A percentile compares a stretch with the other conserved stretches of the same genome.
Conservation (phyloP, 176 grass and related monocot genomes). For the Guadua angustifolia region DNA sequence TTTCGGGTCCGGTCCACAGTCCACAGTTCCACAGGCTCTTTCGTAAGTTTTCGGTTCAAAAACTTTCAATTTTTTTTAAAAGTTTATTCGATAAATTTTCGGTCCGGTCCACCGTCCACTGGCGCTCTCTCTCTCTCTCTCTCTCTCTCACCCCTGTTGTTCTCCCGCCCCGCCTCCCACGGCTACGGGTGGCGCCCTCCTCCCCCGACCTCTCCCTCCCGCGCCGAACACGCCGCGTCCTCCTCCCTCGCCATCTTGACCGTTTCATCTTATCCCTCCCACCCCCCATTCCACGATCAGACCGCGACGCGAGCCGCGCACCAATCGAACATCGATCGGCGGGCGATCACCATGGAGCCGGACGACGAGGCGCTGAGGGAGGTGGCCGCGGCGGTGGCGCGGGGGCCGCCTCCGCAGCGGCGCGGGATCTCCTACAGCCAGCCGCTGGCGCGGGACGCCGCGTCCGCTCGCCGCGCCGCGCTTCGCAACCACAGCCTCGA, state of each 20-base stretch:
- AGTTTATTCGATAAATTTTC: too few species aligned
- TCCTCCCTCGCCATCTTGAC: conserved; percentile 57
- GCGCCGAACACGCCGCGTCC: conserved; percentile 44
- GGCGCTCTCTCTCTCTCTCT: background rate
- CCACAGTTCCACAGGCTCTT: too few species aligned
- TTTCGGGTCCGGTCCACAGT: too few species aligned
- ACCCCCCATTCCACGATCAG: conserved; percentile 20
- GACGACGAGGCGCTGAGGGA: conserved; percentile 41
- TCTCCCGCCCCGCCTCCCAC: conserved; percentile 32
- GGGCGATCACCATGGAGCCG: conserved; percentile 39
- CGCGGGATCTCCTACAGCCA: conserved; percentile 87
- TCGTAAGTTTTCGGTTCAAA: too few species aligned
- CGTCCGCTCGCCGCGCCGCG: conserved; percentile 56
- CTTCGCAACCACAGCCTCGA: conserved; percentile 83
- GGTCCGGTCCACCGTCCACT: too few species aligned
- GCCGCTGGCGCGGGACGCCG: conserved; percentile 64
- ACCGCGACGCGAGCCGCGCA: background rate
- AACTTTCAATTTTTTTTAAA: too few species aligned
- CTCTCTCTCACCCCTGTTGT: background rate
- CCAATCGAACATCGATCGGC: background rate
- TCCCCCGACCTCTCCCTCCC: conserved; percentile 40
- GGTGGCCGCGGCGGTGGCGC: conserved; percentile 34
- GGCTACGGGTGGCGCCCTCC: conserved; percentile 43
- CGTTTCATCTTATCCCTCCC: conserved; percentile 55
- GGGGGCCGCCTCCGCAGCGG: conserved; percentile 35